phyloP scores from a whole-genome alignment of 768 basidiomycete species.

The Agrocybe pediades region DNA sequence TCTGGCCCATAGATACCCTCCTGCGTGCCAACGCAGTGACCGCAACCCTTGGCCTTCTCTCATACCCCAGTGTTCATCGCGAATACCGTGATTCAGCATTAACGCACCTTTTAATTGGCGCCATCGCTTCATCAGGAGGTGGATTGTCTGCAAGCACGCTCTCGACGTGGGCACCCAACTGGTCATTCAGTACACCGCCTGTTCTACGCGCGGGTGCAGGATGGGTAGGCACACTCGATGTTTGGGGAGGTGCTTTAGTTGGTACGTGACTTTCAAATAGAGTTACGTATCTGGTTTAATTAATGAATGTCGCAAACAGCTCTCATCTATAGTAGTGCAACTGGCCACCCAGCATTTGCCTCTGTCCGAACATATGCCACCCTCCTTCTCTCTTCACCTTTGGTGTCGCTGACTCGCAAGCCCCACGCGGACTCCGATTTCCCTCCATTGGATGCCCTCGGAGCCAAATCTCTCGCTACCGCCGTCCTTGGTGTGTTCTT shows the following conservation, averaged over 20 bases:
- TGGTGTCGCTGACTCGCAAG: conserved; percentile 17
- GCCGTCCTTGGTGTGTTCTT: conserved; percentile 34
- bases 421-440: conserved; percentile 22
- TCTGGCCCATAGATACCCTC: conserved; percentile 54
- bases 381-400: conserved; percentile 19
- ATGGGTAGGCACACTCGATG: conserved; percentile 43
- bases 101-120: conserved; percentile 49
- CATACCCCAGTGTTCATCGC: conserved; percentile 31
- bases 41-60: conserved; percentile 34
- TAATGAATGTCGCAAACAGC: conserved; percentile 16
- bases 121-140: conserved; percentile 48
- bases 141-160: conserved; percentile 46
- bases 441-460: conserved; percentile 23
- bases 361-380: conserved; percentile 22
- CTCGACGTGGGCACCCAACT: conserved; percentile 41
- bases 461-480: conserved; percentile 35
- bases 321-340: conserved; percentile 31
- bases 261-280: conserved; percentile 25
- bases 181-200: conserved; percentile 49
- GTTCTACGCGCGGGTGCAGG: conserved; percentile 42
- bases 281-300: not conserved
- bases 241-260: conserved; percentile 54
- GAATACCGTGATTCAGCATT: conserved; percentile 40
- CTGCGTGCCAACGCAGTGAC: conserved; percentile 46
- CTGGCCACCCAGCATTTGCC: conserved; percentile 31